phyloP scores from a whole-genome alignment of 306 rosid species.

The Cicer chorassanicum region DNA sequence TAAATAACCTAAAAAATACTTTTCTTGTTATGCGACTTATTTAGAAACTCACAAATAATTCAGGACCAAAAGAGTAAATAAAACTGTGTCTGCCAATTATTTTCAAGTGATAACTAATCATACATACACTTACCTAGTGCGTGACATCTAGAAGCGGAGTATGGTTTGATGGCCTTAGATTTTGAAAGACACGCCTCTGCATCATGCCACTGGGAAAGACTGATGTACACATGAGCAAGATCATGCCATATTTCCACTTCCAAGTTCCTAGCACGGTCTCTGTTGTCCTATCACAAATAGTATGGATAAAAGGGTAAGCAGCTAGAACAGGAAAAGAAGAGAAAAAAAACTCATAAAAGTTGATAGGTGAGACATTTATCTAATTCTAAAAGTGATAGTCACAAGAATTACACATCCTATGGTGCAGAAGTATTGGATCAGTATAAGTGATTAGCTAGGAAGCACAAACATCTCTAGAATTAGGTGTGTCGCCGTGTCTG shows the following conservation, averaged over 20 bases:
- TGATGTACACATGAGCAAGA: slow-evolving; percentile 71
- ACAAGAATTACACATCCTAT: neutral
- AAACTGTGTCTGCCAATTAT: neutral
- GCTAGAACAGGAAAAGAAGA: neutral
- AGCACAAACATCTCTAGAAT: too few species aligned
- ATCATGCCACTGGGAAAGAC: slow-evolving; percentile 74
- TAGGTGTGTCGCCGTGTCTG: too few species aligned
- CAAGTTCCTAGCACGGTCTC: slow-evolving; percentile 59
- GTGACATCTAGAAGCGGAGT: slow-evolving; percentile 74
- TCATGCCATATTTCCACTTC: slow-evolving; percentile 89
- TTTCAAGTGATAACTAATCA: slow-evolving; percentile 17
- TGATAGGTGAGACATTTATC: slow-evolving; percentile 1
- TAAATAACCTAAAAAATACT: neutral
- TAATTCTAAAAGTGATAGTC: slow-evolving; percentile 13
- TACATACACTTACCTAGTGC: slow-evolving; percentile 57
- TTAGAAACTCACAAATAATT: neutral
- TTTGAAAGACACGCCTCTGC: slow-evolving; percentile 69
- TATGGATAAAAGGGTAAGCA: slow-evolving; percentile 14
- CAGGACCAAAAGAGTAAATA: neutral
- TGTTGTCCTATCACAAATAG: slow-evolving; percentile 56
- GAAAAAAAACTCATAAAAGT: neutral
- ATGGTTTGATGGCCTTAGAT: slow-evolving; percentile 64
- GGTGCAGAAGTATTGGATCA: slow-evolving; percentile 1
- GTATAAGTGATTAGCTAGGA: neutral
- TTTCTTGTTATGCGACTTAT: neutral